Base-by-base conservation (phyloP, 495 filamentous ascomycete species). In the Xylaria palmicola region DNA sequence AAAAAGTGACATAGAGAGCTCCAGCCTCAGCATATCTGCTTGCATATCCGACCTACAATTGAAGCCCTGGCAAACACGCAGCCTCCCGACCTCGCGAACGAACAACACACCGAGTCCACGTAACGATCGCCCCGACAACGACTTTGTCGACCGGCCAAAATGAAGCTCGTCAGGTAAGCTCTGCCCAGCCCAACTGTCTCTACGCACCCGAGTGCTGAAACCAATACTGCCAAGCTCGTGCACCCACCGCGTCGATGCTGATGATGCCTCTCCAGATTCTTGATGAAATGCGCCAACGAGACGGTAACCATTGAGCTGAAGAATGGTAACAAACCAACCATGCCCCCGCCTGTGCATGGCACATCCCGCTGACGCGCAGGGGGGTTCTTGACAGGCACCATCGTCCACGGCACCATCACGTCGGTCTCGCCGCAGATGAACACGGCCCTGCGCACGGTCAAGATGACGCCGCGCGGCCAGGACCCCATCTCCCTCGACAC, bases 221-320 rank as follows among this genome's bases (percentile, higher is more conserved):
- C 70, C 64, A 55, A 68, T 49, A 56, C 65, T 51, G 56, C 65
- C 64, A 53, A 66, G 70, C 66, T 68, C 59, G 41, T 63, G 64
- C 63, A 50, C 59, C 59, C 59, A 54, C 64, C 56, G 60, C 63
- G 61, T 59, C 64, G 67, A 62, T 70, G 70, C 77, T 81, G 73
- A 81, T 71, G 63, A 60, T 74, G 29, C 60, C 59, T 64, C 59
- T 66, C 56, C 74, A 98, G 94, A 66, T 98, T 98, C 74, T 79
- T 98, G 56, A 97, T 98, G 94, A 98, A 98, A 83, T 96, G 92
- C 75, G 85, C 87, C 69, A 98, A 97, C 75, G 94, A 98, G 79
- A 95, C 93, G 59, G 94, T 98, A 60, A 96, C 93, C 9, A 87
- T 98, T 67, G 94, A 98, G 80, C 82, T 98, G 61, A 98, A 98